phyloP scores from a whole-genome alignment of 805 yeast species.

The Osmozyma mogii region DNA sequence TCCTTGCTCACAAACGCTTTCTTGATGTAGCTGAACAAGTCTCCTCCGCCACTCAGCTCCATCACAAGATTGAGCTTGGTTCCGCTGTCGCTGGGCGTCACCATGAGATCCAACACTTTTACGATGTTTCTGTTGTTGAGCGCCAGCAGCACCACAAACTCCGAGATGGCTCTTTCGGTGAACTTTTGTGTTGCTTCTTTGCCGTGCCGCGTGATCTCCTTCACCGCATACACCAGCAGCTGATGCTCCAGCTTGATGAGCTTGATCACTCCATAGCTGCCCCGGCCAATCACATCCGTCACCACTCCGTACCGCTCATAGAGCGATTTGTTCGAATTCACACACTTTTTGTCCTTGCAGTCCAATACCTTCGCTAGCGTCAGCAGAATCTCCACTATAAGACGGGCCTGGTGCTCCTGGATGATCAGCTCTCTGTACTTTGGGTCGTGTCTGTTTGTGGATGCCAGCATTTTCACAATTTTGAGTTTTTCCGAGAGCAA shows the following conservation, averaged over 20 bases:
- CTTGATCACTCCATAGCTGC: conserved; percentile 42
- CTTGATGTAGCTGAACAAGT: conserved; percentile 24
- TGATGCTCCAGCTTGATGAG: conserved; percentile 21
- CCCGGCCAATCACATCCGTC: conserved; percentile 34
- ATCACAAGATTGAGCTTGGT: conserved; percentile 26
- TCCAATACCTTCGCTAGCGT: too few relatives aligned
- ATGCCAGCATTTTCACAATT: conserved; percentile 19
- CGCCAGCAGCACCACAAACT: conserved; percentile 79
- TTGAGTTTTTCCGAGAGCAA: conserved; percentile 16
- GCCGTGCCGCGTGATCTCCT: conserved; percentile 19
- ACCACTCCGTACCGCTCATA: conserved; percentile 27
- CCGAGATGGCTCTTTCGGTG: conserved; percentile 74
- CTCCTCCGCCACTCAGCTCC: conserved; percentile 32
- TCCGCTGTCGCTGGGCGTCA: conserved; percentile 11
- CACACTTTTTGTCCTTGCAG: conserved; percentile 9
- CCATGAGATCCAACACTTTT: conserved; percentile 71
- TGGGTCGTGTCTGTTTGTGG: conserved; percentile 13
- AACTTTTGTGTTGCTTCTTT: conserved; percentile 35
- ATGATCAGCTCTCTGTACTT: conserved; percentile 18
- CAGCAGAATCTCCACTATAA: conserved; percentile 14
- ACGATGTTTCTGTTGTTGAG: conserved; percentile 70
- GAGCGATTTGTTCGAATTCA: conserved; percentile 17
- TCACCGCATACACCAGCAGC: conserved; percentile 22
- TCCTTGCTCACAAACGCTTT: conserved; percentile 1
- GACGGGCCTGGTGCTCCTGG: conserved; percentile 18